Percentiles rank a stretch among this genome's conserved stretches.
phyloP scores from a whole-genome alignment of 768 basidiomycete genomes.

The Termitomyces sp. region DNA sequence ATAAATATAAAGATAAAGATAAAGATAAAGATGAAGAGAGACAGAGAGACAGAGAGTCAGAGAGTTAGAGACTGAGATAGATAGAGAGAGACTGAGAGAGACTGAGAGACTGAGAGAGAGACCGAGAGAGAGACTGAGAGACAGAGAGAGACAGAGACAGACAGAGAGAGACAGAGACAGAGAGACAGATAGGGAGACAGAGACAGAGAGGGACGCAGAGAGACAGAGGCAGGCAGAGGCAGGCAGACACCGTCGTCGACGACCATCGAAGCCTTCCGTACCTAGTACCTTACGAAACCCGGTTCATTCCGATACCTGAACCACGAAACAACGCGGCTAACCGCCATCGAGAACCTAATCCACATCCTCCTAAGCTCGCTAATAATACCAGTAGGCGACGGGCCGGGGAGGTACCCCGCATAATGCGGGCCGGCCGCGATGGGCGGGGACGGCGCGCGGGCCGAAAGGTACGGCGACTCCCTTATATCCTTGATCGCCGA shows the following conservation, averaged over 20 bases:
- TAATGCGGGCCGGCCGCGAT: slow-evolving; percentile 5
- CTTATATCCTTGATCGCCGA: no score
- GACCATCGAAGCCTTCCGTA: no score
- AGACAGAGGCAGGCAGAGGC: neutral
- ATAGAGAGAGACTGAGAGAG: no score
- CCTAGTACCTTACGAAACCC: neutral
- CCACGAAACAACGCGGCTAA: neutral
- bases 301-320: neutral
- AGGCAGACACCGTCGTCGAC: no score
- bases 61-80: no score
- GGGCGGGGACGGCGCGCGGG: neutral
- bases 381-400: neutral
- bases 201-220: no score
- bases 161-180: neutral
- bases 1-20: no score
- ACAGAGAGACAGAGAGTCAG: no score
- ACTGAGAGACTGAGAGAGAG: neutral
- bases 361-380: neutral
- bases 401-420: neutral
- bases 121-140: neutral
- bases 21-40: no score
- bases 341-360: neutral
- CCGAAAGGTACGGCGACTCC: neutral
- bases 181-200: neutral
- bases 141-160: neutral